These are phyloP conservation scores for Jacaranda mimosifolia DNA, from an alignment of 257 asterid genomes.

Conservation along the genomic window DNA sequence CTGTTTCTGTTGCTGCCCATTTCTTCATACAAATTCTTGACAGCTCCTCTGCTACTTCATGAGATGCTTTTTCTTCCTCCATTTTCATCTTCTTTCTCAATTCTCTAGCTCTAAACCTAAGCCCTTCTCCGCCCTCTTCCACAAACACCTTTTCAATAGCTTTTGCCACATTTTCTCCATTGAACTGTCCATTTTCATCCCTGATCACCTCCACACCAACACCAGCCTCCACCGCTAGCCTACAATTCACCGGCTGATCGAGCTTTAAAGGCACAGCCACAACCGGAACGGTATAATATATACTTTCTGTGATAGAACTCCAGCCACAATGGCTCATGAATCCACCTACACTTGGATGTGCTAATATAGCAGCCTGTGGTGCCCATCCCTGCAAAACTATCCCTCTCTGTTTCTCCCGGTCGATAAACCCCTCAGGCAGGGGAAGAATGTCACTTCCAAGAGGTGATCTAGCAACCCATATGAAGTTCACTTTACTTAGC, in stretches of 20 bases:
- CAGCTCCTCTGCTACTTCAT: slow-evolving; percentile 32
- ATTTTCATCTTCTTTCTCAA: slow-evolving; percentile 38
- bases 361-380: slow-evolving; percentile 46
- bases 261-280: slow-evolving; percentile 46
- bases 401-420: slow-evolving; percentile 39
- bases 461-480: slow-evolving; percentile 50
- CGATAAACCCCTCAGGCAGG: slow-evolving; percentile 44
- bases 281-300: slow-evolving; percentile 43
- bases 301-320: slow-evolving; percentile 43
- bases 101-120: slow-evolving; percentile 32
- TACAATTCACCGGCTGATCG: slow-evolving; percentile 46
- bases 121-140: slow-evolving; percentile 34
- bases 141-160: slow-evolving; percentile 36
- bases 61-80: slow-evolving; percentile 34
- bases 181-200: slow-evolving; percentile 30
- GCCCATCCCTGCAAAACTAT: slow-evolving; percentile 44
- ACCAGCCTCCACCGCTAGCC: slow-evolving; percentile 40
- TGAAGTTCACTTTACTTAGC: slow-evolving; percentile 44
- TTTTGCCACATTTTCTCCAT: slow-evolving; percentile 39
- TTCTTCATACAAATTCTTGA: slow-evolving; percentile 33
- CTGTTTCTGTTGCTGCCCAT: neutral
- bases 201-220: slow-evolving; percentile 43
- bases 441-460: neutral
- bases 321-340: slow-evolving; percentile 60
- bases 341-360: slow-evolving; percentile 45